Evolutionary conservation across 2,329 filamentous ascomycete species (phyloP).

Genomic region (Chaetomiaceae sp.): DNA sequence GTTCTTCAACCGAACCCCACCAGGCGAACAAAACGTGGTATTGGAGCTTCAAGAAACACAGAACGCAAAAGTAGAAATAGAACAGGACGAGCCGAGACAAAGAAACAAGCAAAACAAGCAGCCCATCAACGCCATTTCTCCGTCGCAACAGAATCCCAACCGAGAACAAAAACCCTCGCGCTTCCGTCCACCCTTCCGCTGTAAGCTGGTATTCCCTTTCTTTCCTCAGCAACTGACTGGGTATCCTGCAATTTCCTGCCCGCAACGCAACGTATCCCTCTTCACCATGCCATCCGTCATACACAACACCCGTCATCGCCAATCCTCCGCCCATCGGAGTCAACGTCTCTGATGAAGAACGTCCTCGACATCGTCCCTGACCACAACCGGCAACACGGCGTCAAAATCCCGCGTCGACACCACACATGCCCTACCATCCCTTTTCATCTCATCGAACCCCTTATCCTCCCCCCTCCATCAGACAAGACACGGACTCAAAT

Average conservation of each 20-base stretch:
- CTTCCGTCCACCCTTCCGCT: not conserved
- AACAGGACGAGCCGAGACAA: not conserved
- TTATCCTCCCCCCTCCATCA: not conserved
- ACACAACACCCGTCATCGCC: too few species aligned
- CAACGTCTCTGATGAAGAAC: too few species aligned
- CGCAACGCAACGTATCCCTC: too few species aligned
- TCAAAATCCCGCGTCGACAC: too few species aligned
- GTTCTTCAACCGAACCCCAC: not conserved
- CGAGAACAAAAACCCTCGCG: not conserved
- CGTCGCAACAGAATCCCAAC: not conserved
- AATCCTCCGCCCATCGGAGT: too few species aligned
- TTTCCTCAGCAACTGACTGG: not conserved
- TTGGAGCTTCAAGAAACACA: not conserved
- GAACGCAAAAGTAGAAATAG: not conserved
- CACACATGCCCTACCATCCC: too few species aligned
- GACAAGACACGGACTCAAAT: slow-evolving; percentile 28
- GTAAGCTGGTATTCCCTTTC: not conserved
- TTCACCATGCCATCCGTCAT: too few species aligned
- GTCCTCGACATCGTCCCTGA: too few species aligned
- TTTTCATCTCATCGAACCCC: too few species aligned
- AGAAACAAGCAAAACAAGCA: not conserved
- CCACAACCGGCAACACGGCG: too few species aligned
- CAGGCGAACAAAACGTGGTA: not conserved
- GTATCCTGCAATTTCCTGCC: not conserved
- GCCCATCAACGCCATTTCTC: not conserved